These are phyloP conservation scores for Plasmodium cynomolgi DNA, from an alignment of 169 alveolate genomes.

Conservation along the genomic window DNA sequence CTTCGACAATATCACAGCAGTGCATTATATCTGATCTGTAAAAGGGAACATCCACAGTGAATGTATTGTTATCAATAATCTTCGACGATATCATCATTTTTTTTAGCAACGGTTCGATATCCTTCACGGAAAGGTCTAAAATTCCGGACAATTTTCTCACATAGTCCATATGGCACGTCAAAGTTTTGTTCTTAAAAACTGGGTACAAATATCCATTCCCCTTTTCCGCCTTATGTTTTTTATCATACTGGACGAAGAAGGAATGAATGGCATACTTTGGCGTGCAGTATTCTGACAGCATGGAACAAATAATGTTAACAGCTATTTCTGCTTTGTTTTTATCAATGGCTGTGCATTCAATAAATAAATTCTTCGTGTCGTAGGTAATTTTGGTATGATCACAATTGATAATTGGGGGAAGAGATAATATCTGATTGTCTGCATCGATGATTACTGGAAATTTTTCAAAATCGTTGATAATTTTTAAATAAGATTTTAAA, in stretches of 20 bases:
- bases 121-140: conserved; percentile 72
- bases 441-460: conserved; percentile 95
- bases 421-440: conserved; percentile 93
- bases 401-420: conserved; percentile 99
- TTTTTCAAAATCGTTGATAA: conserved; percentile 82
- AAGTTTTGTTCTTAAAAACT: conserved; percentile 10
- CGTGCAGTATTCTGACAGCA: conserved; percentile 58
- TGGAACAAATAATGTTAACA: conserved; percentile 61
- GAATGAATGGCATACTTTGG: conserved; percentile 61
- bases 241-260: conserved; percentile 29
- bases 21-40: conserved; percentile 95
- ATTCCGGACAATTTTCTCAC: conserved; percentile 78
- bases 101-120: conserved; percentile 69
- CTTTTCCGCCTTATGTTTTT: conserved; percentile 26
- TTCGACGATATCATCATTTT: conserved; percentile 84
- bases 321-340: conserved; percentile 75
- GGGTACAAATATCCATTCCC: conserved; percentile 50
- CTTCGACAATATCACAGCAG: conserved; percentile 97
- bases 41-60: conserved; percentile 89
- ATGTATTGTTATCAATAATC: conserved; percentile 31
- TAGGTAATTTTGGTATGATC: conserved; percentile 95
- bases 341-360: conserved; percentile 97
- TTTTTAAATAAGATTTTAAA: conserved; percentile 92
- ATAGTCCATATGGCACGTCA: conserved; percentile 68
- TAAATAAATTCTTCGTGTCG: conserved; percentile 94